phyloP scores from a whole-genome alignment of 2,329 filamentous ascomycete species.

The Decorospora gaudefroyi region DNA sequence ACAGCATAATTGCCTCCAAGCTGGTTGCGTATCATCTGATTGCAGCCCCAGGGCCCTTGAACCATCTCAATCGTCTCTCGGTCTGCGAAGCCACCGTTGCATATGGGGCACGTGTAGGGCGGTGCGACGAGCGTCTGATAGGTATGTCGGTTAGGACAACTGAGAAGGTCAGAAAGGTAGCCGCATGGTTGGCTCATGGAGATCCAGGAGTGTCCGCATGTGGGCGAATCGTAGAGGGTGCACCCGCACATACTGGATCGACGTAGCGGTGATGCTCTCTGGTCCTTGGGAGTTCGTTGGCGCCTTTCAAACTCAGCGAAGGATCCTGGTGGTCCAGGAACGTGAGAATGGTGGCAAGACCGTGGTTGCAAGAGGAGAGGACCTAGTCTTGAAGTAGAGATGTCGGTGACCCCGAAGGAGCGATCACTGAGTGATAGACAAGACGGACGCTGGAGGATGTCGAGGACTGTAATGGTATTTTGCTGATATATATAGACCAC shows the following conservation, averaged over 20 bases:
- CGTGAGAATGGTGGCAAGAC: neutral
- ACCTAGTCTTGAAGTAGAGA: neutral
- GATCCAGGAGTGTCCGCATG: slow-evolving; percentile 57
- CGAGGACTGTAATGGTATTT: slow-evolving; percentile 13
- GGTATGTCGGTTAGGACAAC: slow-evolving; percentile 47
- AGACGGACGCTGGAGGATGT: slow-evolving; percentile 5
- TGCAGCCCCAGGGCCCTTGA: slow-evolving; percentile 40
- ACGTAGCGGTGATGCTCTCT: neutral
- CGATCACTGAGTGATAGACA: slow-evolving; percentile 3
- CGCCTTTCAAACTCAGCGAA: too few relatives aligned
- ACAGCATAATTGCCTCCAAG: slow-evolving; percentile 33
- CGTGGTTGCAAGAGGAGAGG: neutral
- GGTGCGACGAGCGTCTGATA: slow-evolving; percentile 36
- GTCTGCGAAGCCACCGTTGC: slow-evolving; percentile 36
- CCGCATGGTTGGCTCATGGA: slow-evolving; percentile 53
- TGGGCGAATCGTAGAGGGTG: slow-evolving; percentile 51
- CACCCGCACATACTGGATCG: slow-evolving; percentile 53
- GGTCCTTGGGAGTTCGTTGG: too few relatives aligned
- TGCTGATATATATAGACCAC: slow-evolving; percentile 30
- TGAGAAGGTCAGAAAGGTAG: slow-evolving; percentile 48
- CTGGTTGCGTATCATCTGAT: slow-evolving; percentile 37
- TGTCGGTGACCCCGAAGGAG: neutral
- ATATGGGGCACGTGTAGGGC: slow-evolving; percentile 34
- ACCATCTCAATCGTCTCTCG: slow-evolving; percentile 40
- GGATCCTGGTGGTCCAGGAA: neutral